phyloP scores from a whole-genome alignment of 2,329 filamentous ascomycete species.

The Cryphonectria naterciae region DNA sequence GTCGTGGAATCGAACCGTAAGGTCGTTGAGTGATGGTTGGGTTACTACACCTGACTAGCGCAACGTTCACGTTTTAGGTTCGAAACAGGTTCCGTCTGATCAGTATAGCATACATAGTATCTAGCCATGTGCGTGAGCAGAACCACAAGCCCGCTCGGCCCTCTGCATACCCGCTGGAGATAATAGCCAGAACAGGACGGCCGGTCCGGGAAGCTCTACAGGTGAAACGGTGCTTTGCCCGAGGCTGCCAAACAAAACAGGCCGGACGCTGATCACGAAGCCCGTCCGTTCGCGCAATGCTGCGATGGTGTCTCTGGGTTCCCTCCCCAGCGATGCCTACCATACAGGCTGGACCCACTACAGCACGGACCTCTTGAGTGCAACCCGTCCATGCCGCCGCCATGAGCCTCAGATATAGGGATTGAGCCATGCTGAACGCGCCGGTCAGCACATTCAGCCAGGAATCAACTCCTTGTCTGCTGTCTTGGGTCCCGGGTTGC shows the following conservation, averaged over 20 bases:
- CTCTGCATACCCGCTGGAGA: background rate
- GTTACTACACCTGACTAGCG: background rate
- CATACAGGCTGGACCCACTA: background rate
- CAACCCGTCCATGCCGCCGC: background rate
- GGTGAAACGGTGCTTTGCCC: constrained; percentile 2
- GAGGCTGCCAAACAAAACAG: background rate
- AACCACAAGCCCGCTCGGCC: background rate
- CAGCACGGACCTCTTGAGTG: background rate
- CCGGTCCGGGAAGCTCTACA: constrained; percentile 1
- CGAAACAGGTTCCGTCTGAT: constrained; percentile 27
- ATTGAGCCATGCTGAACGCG: background rate
- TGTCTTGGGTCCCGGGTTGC: background rate
- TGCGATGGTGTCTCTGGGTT: background rate
- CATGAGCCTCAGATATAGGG: background rate
- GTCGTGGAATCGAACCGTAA: background rate
- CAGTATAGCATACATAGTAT: constrained; percentile 5
- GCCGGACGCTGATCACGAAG: constrained; percentile 1
- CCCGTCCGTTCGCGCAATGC: background rate
- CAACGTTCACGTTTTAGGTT: constrained; percentile 18
- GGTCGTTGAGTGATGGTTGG: background rate
- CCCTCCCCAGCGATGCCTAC: background rate
- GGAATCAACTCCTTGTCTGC: background rate
- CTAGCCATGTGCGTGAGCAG: background rate
- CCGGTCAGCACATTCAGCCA: background rate
- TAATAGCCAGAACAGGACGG: background rate